phyloP scores from a whole-genome alignment of 1,284 basidiomycete genomes.

The Takashimella koratensis region DNA sequence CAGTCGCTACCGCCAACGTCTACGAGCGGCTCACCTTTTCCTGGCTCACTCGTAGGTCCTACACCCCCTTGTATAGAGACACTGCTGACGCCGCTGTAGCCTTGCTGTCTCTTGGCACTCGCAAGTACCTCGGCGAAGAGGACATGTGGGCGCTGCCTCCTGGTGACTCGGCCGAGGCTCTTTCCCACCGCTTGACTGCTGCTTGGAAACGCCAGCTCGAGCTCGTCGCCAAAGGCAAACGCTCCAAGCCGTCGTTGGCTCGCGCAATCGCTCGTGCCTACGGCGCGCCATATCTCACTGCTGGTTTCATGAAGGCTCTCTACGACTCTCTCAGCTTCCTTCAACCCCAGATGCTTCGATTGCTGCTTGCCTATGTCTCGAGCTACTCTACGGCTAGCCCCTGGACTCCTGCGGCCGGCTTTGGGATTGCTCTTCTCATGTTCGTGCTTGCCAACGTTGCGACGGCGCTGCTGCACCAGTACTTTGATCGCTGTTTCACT shows the following conservation, averaged over 20 bases:
- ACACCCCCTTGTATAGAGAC: too few species aligned
- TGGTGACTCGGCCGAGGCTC: conserved; percentile 66
- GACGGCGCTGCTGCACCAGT: conserved; percentile 80
- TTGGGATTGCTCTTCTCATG: conserved; percentile 72
- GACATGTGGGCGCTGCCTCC: conserved; percentile 68
- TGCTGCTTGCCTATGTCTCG: conserved; percentile 76
- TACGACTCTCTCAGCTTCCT: conserved; percentile 80
- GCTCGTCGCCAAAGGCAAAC: conserved; percentile 52
- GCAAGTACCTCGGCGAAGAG: conserved; percentile 64
- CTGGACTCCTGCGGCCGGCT: conserved; percentile 57
- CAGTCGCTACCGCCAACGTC: conserved; percentile 74
- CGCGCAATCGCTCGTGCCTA: conserved; percentile 70
- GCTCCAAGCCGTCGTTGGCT: conserved; percentile 67
- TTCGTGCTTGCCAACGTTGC: conserved; percentile 71
- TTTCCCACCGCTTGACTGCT: conserved; percentile 61
- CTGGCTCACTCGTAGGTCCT: conserved; percentile 39
- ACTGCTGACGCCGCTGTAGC: conserved; percentile 9
- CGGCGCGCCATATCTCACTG: conserved; percentile 70
- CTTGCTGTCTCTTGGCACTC: conserved; percentile 39
- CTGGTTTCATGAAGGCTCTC: conserved; percentile 64
- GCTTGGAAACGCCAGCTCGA: conserved; percentile 50
- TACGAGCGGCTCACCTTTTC: conserved; percentile 54
- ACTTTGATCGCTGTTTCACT: conserved; percentile 55
- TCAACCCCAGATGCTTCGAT: conserved; percentile 83
- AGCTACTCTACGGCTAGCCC: conserved; percentile 54